A percentile compares a stretch with the other conserved stretches of the same genome.
Conservation (phyloP, 2,329 filamentous ascomycete species). For the Cordyceps tenuipes region DNA sequence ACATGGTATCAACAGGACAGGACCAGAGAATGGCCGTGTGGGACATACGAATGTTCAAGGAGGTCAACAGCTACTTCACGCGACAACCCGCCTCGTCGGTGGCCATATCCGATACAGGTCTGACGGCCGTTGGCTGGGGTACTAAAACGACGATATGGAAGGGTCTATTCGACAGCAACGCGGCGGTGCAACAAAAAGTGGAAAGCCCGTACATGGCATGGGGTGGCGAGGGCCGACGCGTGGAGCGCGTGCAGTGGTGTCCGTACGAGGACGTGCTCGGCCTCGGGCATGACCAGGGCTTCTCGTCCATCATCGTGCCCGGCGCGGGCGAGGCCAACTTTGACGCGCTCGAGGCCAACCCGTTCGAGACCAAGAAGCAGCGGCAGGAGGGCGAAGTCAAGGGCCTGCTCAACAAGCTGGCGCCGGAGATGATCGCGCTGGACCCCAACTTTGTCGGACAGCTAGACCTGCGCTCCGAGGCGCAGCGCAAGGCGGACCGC, state of each 20-base stretch:
- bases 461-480: slow-evolving; percentile 71
- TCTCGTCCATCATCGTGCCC: slow-evolving; percentile 82
- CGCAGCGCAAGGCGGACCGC: slow-evolving; percentile 67
- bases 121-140: slow-evolving; percentile 86
- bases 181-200: slow-evolving; percentile 65
- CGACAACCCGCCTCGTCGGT: slow-evolving; percentile 74
- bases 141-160: slow-evolving; percentile 88
- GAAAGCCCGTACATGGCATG: slow-evolving; percentile 88
- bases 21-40: slow-evolving; percentile 90
- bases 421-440: slow-evolving; percentile 93
- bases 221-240: slow-evolving; percentile 74
- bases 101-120: slow-evolving; percentile 77
- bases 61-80: slow-evolving; percentile 83
- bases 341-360: slow-evolving; percentile 87
- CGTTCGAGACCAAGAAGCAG: slow-evolving; percentile 89
- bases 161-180: slow-evolving; percentile 71
- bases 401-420: slow-evolving; percentile 82
- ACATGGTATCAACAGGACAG: slow-evolving; percentile 91
- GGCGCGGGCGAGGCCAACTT: slow-evolving; percentile 97
- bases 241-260: slow-evolving; percentile 83
- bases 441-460: slow-evolving; percentile 88
- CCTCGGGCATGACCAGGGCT: slow-evolving; percentile 74
- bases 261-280: slow-evolving; percentile 92
- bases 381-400: slow-evolving; percentile 89
- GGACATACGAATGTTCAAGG: slow-evolving; percentile 90